These are phyloP conservation scores for Ceratocystis alfenasii DNA, from an alignment of 2,329 filamentous ascomycete species.

Conservation along the genomic window DNA sequence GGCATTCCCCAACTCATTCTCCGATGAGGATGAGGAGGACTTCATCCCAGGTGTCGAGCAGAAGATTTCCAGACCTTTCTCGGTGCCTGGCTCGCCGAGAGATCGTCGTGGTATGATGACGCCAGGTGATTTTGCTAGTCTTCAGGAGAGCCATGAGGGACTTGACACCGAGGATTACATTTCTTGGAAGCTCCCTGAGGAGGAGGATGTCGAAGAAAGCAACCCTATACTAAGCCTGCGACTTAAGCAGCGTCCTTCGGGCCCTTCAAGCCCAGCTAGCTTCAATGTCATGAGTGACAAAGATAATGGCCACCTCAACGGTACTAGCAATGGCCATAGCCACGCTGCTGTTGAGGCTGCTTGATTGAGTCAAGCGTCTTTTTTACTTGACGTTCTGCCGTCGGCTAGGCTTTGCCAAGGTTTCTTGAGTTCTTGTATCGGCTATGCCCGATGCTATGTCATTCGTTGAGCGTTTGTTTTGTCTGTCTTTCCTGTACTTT, in stretches of 20 bases:
- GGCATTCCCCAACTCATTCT: constrained; percentile 82
- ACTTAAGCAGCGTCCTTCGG: constrained; percentile 36
- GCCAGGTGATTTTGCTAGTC: constrained; percentile 88
- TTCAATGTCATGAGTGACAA: constrained; percentile 18
- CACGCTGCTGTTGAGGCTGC: constrained; percentile 17
- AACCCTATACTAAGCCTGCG: constrained; percentile 48
- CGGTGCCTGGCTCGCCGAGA: constrained; percentile 81
- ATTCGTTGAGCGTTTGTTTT: neutral
- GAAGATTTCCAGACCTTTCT: constrained; percentile 91
- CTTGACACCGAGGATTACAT: constrained; percentile 95
- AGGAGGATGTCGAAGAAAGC: constrained; percentile 76
- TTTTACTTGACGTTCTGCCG: neutral
- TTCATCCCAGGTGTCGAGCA: constrained; percentile 87
- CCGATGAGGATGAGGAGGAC: constrained; percentile 71
- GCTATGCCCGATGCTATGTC: constrained; percentile 8
- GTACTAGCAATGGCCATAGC: constrained; percentile 8
- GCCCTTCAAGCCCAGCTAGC: constrained; percentile 23
- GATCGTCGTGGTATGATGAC: constrained; percentile 97
- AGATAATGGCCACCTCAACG: constrained; percentile 10
- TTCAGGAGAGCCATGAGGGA: constrained; percentile 89
- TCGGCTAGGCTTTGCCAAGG: neutral
- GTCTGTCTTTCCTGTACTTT: too few species aligned
- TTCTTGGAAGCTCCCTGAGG: constrained; percentile 91
- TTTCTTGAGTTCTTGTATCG: constrained; percentile 8
- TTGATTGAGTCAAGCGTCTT: neutral